Conservation (phyloP, 371 early-diverging fungal species). For the Mortierella sp. region DNA sequence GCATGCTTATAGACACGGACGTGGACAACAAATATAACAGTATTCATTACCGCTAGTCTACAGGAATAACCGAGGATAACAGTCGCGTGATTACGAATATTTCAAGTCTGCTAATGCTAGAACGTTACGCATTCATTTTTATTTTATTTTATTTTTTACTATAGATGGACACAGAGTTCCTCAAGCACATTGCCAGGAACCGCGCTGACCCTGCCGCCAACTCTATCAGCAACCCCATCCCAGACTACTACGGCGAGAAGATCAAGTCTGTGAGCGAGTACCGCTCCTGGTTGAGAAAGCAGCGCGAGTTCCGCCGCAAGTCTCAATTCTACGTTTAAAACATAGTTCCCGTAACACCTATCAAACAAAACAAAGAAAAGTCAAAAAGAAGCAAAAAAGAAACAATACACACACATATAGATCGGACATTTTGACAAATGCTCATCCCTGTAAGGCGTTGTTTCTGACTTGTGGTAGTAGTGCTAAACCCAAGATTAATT, state of each 20-base stretch:
- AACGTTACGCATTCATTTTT: not conserved
- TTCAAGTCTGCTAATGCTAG: not conserved
- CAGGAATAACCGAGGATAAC: not conserved
- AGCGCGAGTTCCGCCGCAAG: slow-evolving; percentile 86
- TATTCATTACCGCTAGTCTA: not conserved
- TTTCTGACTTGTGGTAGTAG: too few relatives aligned
- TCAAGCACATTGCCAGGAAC: slow-evolving; percentile 82
- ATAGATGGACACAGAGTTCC: slow-evolving; percentile 84
- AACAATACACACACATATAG: not conserved
- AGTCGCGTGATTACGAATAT: not conserved
- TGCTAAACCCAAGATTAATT: too few relatives aligned
- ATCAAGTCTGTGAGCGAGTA: slow-evolving; percentile 88
- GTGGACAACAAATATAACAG: not conserved
- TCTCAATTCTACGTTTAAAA: slow-evolving; percentile 68
- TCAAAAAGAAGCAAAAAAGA: not conserved
- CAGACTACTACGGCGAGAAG: slow-evolving; percentile 96
- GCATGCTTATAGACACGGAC: not conserved
- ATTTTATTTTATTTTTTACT: not conserved
- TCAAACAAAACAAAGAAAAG: not conserved
- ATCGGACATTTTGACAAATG: not conserved
- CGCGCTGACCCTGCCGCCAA: slow-evolving; percentile 85
- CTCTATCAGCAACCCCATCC: slow-evolving; percentile 85
- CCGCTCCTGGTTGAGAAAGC: slow-evolving; percentile 91
- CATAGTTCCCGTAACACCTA: not conserved
- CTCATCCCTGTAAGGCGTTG: too few relatives aligned